Evolutionary conservation across 345 rosid genomes (phyloP), one percentile per base, ranked within the genome.

Genomic region (Euphorbia pulcherrima): DNA sequence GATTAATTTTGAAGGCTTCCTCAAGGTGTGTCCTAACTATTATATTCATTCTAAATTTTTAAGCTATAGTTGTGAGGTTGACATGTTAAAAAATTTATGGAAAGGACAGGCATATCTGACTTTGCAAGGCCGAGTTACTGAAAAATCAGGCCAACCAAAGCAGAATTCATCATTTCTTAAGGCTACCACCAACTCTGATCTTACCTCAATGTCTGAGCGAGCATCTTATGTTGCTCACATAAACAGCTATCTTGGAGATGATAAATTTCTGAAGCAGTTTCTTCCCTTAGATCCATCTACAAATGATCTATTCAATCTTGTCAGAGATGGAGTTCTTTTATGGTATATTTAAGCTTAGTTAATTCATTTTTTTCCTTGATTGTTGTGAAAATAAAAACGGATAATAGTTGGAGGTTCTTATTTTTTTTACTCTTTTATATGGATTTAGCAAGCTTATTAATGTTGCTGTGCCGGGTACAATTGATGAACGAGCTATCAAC

Each of bases 401-500:
- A 56, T 53, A 27, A 28, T 50, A n/a, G 20, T 68, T 40, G 35
- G 65, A 63, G 47, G 21, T 46, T 68, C 46, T 71, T 56, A 37
- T 74, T 57, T 80, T 68, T 40, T 48, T n/a, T n/a, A n/a, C 64
- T 50, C 57, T 21, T 68, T 21, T 68, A 64, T 67, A 24, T 64
- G 70, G 65, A 44, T 67, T 73, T 82, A 90, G 98, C 76, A 92
- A 92, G 84, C 90, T 87, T 60, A 88, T 93, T 64, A 93, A 90
- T 80, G 85, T 93, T 75, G 96, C 90, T 55, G 97, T 88, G 69
- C 89, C 94, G 0, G 90, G 96, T 76, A 93, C 97, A 24, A 90
- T 93, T 64, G 97, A 93, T 78, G 97, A 90, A 76, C 84, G 97
- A 69, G 90, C 98, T 57, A 88, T 90, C 68, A 93, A 93, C 73